These are phyloP conservation scores for Ehretia macrophylla DNA, from an alignment of 257 asterid genomes.

Conservation along the genomic window DNA sequence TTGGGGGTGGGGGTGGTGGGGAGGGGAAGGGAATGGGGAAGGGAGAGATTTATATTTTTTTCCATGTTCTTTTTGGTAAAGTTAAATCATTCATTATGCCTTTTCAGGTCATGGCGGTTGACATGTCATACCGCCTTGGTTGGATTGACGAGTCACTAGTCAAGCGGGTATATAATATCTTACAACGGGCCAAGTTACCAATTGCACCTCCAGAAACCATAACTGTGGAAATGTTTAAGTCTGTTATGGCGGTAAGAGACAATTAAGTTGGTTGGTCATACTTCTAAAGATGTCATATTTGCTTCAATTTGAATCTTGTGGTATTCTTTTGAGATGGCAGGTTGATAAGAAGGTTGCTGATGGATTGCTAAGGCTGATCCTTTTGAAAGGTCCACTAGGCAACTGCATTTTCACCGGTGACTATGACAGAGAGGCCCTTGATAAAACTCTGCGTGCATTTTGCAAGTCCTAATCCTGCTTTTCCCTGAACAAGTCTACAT, in stretches of 20 bases:
- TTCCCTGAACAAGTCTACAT: neutral
- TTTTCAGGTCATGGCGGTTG: slow-evolving; percentile 92
- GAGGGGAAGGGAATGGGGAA: neutral
- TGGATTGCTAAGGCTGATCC: slow-evolving; percentile 85
- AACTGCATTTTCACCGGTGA: slow-evolving; percentile 89
- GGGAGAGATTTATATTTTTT: neutral
- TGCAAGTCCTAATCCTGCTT: slow-evolving; percentile 43
- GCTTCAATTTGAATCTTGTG: neutral
- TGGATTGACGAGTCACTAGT: slow-evolving; percentile 91
- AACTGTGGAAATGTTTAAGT: slow-evolving; percentile 86
- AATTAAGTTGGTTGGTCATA: neutral
- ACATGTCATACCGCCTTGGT: slow-evolving; percentile 88
- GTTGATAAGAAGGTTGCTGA: slow-evolving; percentile 98
- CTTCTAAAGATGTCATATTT: neutral
- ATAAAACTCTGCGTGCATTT: slow-evolving; percentile 69
- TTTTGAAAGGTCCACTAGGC: slow-evolving; percentile 87
- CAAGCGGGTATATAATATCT: slow-evolving; percentile 57
- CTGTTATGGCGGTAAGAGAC: slow-evolving; percentile 90
- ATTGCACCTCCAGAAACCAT: slow-evolving; percentile 73
- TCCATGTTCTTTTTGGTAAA: slow-evolving; percentile 6
- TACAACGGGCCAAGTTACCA: slow-evolving; percentile 74
- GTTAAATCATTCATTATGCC: slow-evolving; percentile 8
- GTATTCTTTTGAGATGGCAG: slow-evolving; percentile 32
- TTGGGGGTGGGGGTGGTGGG: neutral
- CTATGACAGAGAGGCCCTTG: slow-evolving; percentile 67